Evolutionary conservation across 2,329 filamentous ascomycete species (phyloP).

Genomic region (Volutella citrinella): DNA sequence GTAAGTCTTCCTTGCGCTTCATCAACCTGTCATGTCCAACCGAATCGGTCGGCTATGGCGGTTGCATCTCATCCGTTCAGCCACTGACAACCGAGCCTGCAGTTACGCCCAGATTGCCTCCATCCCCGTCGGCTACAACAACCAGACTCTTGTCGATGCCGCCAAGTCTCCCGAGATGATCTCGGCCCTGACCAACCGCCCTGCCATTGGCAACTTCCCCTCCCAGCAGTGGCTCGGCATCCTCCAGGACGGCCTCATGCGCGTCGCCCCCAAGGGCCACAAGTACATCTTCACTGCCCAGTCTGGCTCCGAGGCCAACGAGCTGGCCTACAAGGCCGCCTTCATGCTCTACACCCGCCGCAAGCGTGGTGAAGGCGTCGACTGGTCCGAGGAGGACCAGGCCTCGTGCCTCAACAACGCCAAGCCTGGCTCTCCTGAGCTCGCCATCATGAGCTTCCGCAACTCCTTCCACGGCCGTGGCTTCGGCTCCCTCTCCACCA

Average conservation of each 20-base stretch:
- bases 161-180: slow-evolving; percentile 70
- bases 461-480: slow-evolving; percentile 78
- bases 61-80: too few relatives aligned
- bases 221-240: slow-evolving; percentile 71
- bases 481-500: slow-evolving; percentile 75
- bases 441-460: slow-evolving; percentile 77
- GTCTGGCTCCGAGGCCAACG: slow-evolving; percentile 79
- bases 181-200: slow-evolving; percentile 72
- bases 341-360: slow-evolving; percentile 78
- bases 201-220: slow-evolving; percentile 78
- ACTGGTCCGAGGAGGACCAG: slow-evolving; percentile 70
- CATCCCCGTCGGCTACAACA: slow-evolving; percentile 82
- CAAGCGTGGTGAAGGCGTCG: slow-evolving; percentile 65
- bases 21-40: too few relatives aligned
- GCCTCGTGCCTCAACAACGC: slow-evolving; percentile 68
- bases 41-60: too few relatives aligned
- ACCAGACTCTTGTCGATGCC: slow-evolving; percentile 62
- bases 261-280: slow-evolving; percentile 70
- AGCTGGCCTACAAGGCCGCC: slow-evolving; percentile 81
- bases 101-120: slow-evolving; percentile 80
- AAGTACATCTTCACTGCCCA: slow-evolving; percentile 79
- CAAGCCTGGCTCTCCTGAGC: slow-evolving; percentile 67
- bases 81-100: background rate
- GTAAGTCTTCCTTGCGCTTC: too few relatives aligned
- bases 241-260: slow-evolving; percentile 67